Evolutionary conservation across 179 eudicot genomes (phyloP), one percentile per base, ranked within the genome.

Genomic region (Heliamphora pulchella): DNA sequence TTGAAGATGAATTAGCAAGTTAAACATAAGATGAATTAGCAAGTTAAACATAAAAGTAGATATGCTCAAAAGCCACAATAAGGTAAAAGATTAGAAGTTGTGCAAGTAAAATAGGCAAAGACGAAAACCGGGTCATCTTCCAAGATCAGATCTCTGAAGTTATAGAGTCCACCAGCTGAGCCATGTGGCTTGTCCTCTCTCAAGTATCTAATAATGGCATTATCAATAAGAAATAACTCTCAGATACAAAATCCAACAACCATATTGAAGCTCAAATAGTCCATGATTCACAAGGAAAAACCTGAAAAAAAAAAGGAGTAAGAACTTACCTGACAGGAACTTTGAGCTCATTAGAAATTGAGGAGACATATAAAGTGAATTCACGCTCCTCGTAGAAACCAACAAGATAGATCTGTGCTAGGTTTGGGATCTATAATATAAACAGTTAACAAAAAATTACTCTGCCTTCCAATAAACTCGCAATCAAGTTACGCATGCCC

Each of bases 181-280:
- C 99, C 99, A 85, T 94, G 98, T 57, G 98, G 99, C 78, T 90
- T 96, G 75, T 96, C 99, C 89, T 96, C 99, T 87, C 75, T 94
- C 92, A 96, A 86, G 83, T 96, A 96, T 86, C 99, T 96, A 81
- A 64, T n/a, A 74, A 43, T 73, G 80, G 71, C 80, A 81, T 57
- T 63, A 85, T 44, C 66, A 82, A 17, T 50, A 41, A 55, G 55
- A 47, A 57, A 39, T n/a, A 78, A 68, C 5, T 18, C 63, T 79
- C 9, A 86, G 72, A 70, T 53, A 72, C 65, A 46, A 20, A 18
- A 78, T 22, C 68, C 66, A 66, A 53, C 5, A 51, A 41, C 15
- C 44, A 54, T n/a, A 6, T 64, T 77, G 7, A 66, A 66, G 31
- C 15, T 22, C 1, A 63, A 48, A 51, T 1, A 73, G 10, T n/a